Percentiles rank a stretch among this genome's conserved stretches.
Conservation (phyloP, 805 yeast species). For the Jamesozyma gamospora region DNA sequence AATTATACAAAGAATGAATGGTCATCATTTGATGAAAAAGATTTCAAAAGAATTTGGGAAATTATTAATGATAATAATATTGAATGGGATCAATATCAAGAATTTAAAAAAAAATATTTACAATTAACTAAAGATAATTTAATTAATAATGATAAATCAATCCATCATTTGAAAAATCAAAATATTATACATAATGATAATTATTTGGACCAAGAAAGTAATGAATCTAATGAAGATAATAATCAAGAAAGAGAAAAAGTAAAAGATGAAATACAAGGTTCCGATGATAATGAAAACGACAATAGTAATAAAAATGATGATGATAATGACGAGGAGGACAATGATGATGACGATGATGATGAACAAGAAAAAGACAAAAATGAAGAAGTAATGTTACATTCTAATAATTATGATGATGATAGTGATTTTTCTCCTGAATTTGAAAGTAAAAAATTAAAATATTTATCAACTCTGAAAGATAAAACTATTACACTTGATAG, state of each 20-base stretch:
- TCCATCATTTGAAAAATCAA: too few species aligned
- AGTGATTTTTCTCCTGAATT: constrained; percentile 19
- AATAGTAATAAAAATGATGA: constrained; percentile 4
- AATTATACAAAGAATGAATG: constrained; percentile 19
- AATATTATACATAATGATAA: neutral
- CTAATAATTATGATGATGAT: constrained; percentile 7
- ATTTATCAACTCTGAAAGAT: constrained; percentile 3
- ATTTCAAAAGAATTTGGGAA: constrained; percentile 7
- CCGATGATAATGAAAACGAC: constrained; percentile 2
- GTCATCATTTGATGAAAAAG: constrained; percentile 2
- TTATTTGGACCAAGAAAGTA: neutral
- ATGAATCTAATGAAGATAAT: neutral
- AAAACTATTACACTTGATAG: constrained; percentile 19
- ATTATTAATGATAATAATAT: constrained; percentile 14
- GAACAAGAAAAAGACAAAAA: constrained; percentile 5
- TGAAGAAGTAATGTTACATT: constrained; percentile 1
- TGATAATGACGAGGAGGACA: constrained; percentile 7
- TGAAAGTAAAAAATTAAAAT: constrained; percentile 3
- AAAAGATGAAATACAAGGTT: constrained; percentile 3
- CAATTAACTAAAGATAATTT: neutral
- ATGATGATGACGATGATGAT: constrained; percentile 5
- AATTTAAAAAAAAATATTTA: constrained; percentile 1
- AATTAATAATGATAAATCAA: too few species aligned
- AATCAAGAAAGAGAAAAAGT: constrained; percentile 1
- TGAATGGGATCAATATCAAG: constrained; percentile 20